Evolutionary conservation across 1,284 basidiomycete genomes (phyloP).

Genomic region (Apiotrichum laibachii): DNA sequence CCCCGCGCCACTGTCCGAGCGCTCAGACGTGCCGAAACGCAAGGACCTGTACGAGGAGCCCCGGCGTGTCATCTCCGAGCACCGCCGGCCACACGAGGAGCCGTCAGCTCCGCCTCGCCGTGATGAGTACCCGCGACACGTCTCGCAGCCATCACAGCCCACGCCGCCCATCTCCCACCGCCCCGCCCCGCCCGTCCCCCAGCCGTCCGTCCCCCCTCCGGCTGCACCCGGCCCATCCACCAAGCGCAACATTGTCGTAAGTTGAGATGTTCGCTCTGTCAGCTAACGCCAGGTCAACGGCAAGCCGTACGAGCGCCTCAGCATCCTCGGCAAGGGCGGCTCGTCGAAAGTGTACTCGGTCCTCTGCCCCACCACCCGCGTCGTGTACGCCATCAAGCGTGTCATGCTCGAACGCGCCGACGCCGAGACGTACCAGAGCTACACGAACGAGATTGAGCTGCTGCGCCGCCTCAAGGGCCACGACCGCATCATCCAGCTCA

Average conservation of each 20-base stretch:
- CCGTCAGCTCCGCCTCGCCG: background rate
- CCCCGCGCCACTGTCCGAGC: background rate
- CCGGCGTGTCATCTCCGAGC: background rate
- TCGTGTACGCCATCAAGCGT: slow-evolving; percentile 82
- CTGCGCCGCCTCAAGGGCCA: slow-evolving; percentile 83
- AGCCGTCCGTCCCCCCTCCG: background rate
- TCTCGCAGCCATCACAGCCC: background rate
- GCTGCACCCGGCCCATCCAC: background rate
- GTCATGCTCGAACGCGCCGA: slow-evolving; percentile 83
- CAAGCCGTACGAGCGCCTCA: slow-evolving; percentile 73
- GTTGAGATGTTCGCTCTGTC: background rate
- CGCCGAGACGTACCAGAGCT: slow-evolving; percentile 79
- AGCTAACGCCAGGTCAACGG: slow-evolving; percentile 63
- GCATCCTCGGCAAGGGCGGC: slow-evolving; percentile 85
- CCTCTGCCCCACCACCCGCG: slow-evolving; percentile 64
- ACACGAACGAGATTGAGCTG: slow-evolving; percentile 88
- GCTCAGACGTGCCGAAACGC: background rate
- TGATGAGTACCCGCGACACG: background rate
- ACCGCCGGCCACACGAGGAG: background rate
- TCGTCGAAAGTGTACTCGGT: slow-evolving; percentile 92
- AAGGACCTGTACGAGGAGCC: background rate
- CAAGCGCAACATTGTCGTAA: slow-evolving; percentile 24
- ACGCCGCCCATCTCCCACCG: background rate
- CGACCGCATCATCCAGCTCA: slow-evolving; percentile 78
- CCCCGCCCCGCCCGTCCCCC: background rate